Evolutionary conservation across 1,139 yeast species (phyloP).

Genomic region (Protomyces pachydermus): DNA sequence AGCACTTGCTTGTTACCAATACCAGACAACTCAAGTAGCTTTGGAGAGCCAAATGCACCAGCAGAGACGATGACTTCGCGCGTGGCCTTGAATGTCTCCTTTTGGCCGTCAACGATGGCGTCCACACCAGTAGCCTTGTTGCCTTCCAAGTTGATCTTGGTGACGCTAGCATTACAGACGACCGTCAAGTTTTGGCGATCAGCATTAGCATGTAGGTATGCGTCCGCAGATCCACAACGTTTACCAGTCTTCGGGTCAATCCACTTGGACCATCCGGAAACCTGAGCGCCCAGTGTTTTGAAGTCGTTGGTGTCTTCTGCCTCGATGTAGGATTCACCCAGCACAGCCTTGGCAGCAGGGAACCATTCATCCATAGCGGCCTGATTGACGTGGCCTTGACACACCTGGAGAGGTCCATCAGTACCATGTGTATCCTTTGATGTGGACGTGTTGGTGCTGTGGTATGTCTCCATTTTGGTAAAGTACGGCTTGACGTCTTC

Average conservation of each 20-base stretch:
- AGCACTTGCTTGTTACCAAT: constrained; percentile 8
- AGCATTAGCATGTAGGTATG: constrained; percentile 5
- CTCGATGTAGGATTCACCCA: not conserved
- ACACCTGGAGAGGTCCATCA: constrained; percentile 9
- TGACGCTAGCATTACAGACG: not conserved
- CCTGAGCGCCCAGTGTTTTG: not conserved
- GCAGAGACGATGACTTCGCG: constrained; percentile 22
- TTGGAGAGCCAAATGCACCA: constrained; percentile 11
- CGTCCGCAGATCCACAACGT: constrained; percentile 8
- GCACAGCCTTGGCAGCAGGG: not conserved
- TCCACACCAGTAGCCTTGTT: constrained; percentile 15
- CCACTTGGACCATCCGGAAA: constrained; percentile 4
- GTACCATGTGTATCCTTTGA: not conserved
- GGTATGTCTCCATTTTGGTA: constrained; percentile 10
- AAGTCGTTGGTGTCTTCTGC: constrained; percentile 7
- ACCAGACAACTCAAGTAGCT: constrained; percentile 20
- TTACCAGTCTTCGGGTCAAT: constrained; percentile 14
- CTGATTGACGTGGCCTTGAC: not conserved
- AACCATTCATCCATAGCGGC: not conserved
- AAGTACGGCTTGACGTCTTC: constrained; percentile 17
- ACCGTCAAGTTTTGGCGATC: constrained; percentile 9
- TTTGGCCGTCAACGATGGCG: constrained; percentile 2
- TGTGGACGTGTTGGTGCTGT: not conserved
- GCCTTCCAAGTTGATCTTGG: constrained; percentile 2
- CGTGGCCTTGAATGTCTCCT: not conserved